Evolutionary conservation across 2,329 filamentous ascomycete species (phyloP).

Genomic region (Penicillium nordicum): DNA sequence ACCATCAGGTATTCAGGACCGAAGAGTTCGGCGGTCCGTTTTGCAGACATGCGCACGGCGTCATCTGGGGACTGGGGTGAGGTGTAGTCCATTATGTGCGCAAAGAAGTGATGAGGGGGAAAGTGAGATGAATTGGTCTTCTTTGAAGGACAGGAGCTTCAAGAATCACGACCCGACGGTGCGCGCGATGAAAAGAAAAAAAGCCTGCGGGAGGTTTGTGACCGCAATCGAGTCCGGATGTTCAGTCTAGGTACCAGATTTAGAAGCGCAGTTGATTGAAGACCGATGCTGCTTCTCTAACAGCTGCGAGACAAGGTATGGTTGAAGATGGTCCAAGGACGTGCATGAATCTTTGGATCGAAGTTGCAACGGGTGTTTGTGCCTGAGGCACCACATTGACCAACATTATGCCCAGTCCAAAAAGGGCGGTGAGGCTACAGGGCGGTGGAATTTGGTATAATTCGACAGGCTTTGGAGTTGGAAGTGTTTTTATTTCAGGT

Average conservation of each 20-base stretch:
- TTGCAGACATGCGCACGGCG: slow-evolving; percentile 42
- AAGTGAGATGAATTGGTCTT: not conserved
- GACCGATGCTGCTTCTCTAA: not conserved
- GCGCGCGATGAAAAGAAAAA: slow-evolving; percentile 23
- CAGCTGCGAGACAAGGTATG: not conserved
- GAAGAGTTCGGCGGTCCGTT: slow-evolving; percentile 48
- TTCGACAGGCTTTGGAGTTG: not conserved
- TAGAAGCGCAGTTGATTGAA: not conserved
- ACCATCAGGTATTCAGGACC: slow-evolving; percentile 47
- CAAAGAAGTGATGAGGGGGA: not conserved
- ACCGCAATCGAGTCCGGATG: not conserved
- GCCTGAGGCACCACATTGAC: slow-evolving; percentile 21
- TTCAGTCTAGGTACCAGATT: not conserved
- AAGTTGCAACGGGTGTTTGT: slow-evolving; percentile 3
- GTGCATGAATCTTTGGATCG: slow-evolving; percentile 13
- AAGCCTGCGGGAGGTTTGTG: slow-evolving; percentile 14
- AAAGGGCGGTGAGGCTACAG: not conserved
- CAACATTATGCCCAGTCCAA: not conserved
- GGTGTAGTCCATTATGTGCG: slow-evolving; percentile 30
- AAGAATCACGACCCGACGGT: slow-evolving; percentile 1
- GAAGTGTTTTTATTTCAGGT: too few species aligned
- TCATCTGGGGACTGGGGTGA: slow-evolving; percentile 34
- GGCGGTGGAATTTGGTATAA: not conserved
- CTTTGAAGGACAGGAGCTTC: slow-evolving; percentile 3
- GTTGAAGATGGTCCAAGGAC: slow-evolving; percentile 1